These are phyloP conservation scores for Platanthera guangdongensis DNA, from an alignment of 106 monocot species.

Conservation along the genomic window DNA sequence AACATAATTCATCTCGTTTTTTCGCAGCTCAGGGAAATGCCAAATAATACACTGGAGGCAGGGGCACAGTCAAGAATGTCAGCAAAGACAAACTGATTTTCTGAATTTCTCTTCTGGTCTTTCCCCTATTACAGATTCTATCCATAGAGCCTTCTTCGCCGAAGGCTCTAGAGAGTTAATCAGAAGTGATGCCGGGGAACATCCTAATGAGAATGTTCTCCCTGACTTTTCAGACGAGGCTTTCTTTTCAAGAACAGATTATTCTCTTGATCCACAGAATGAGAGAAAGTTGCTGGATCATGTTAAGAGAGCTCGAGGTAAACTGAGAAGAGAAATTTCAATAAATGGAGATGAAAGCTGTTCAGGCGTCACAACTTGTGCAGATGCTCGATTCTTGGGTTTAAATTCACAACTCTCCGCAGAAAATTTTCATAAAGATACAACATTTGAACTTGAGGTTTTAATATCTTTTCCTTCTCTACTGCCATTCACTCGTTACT, in stretches of 20 bases:
- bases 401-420: slow-evolving; percentile 6
- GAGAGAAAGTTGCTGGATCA: slow-evolving; percentile 14
- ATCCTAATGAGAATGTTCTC: slow-evolving; percentile 6
- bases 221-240: slow-evolving; percentile 17
- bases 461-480: background rate
- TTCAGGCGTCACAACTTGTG: slow-evolving; percentile 15
- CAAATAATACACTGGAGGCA: slow-evolving; percentile 99
- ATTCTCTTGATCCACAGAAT: slow-evolving; percentile 9
- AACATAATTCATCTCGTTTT: slow-evolving; percentile 5
- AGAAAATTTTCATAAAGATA: slow-evolving; percentile 22
- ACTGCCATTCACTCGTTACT: background rate
- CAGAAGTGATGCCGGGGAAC: slow-evolving; percentile 20
- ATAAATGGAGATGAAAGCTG: slow-evolving; percentile 15
- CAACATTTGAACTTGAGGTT: slow-evolving; percentile 36
- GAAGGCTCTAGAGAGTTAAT: slow-evolving; percentile 17
- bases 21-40: slow-evolving; percentile 85
- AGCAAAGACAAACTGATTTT: slow-evolving; percentile 27
- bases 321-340: slow-evolving; percentile 22
- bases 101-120: slow-evolving; percentile 16
- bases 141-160: slow-evolving; percentile 9
- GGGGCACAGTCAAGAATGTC: slow-evolving; percentile 83
- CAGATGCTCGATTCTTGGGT: slow-evolving; percentile 4
- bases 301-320: slow-evolving; percentile 15
- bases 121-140: slow-evolving; percentile 12
- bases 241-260: slow-evolving; percentile 7